phyloP scores from a whole-genome alignment of 441 rosid species.

The Gossypium laxum region DNA sequence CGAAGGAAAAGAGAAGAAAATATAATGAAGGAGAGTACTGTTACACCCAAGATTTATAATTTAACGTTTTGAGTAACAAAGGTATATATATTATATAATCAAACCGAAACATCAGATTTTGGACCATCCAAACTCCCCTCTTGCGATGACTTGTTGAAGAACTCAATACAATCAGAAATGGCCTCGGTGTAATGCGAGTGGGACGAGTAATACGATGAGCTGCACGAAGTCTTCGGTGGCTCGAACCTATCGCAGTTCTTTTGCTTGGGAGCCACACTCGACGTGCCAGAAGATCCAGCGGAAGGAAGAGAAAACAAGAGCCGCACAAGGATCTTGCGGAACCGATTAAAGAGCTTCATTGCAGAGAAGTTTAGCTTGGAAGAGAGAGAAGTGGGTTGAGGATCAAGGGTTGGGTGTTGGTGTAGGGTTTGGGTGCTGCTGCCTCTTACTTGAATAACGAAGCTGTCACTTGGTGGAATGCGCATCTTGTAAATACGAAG shows the following conservation, averaged over 20 bases:
- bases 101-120: slow-evolving; percentile 35
- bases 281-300: slow-evolving; percentile 14
- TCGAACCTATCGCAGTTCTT: slow-evolving; percentile 41
- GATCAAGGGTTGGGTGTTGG: neutral
- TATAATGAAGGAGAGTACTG: neutral
- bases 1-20: neutral
- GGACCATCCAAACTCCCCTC: slow-evolving; percentile 34
- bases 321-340: slow-evolving; percentile 56
- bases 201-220: slow-evolving; percentile 77
- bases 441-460: slow-evolving; percentile 29
- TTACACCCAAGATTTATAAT: neutral
- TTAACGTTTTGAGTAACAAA: neutral
- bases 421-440: neutral
- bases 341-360: slow-evolving; percentile 58
- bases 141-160: slow-evolving; percentile 72
- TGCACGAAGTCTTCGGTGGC: slow-evolving; percentile 78
- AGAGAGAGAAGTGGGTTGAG: neutral
- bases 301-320: slow-evolving; percentile 49
- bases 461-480: slow-evolving; percentile 30
- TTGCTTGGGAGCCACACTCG: slow-evolving; percentile 11
- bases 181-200: slow-evolving; percentile 69
- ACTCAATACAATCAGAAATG: slow-evolving; percentile 84
- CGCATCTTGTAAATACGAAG: slow-evolving; percentile 18
- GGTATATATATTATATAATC: slow-evolving; percentile 2
- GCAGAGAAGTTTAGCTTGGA: slow-evolving; percentile 26